A percentile compares a stretch with the other conserved stretches of the same genome.
Conservation (phyloP, 345 rosid species). For the Triadica sebifera region DNA sequence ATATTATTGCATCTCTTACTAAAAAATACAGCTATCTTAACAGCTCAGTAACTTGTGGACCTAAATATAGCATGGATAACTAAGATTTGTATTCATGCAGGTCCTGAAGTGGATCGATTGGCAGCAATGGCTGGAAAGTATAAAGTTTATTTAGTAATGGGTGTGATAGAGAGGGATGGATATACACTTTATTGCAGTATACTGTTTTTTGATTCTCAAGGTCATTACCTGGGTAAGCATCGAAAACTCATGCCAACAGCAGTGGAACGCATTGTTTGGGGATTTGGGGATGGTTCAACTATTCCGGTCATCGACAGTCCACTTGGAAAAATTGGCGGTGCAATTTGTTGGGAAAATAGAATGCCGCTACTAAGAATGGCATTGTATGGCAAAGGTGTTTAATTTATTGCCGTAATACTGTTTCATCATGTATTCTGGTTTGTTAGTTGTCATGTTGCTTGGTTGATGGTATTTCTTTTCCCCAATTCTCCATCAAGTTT, state of each 20-base stretch:
- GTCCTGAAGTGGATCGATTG: constrained; percentile 77
- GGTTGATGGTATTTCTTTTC: neutral
- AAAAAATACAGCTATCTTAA: neutral
- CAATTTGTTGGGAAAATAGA: constrained; percentile 91
- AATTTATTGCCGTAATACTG: neutral
- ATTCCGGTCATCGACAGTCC: constrained; percentile 81
- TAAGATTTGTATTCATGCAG: constrained; percentile 29
- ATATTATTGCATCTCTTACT: neutral
- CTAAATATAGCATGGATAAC: neutral
- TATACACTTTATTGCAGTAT: constrained; percentile 81
- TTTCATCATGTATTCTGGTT: neutral
- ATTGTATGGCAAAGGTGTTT: constrained; percentile 84
- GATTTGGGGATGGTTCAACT: constrained; percentile 92
- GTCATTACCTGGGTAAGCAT: constrained; percentile 83
- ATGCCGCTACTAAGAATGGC: constrained; percentile 96
- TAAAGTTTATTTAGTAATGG: constrained; percentile 82
- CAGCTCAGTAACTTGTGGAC: neutral
- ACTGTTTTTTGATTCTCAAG: constrained; percentile 77
- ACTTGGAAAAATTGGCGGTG: constrained; percentile 84
- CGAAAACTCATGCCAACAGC: constrained; percentile 91
- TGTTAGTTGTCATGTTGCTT: neutral
- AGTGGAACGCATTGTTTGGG: constrained; percentile 88
- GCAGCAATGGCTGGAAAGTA: constrained; percentile 88
- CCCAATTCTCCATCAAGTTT: neutral
- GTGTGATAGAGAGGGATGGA: constrained; percentile 92